A percentile compares a stretch with the other conserved stretches of the same genome.
Conservation (phyloP, 768 basidiomycete genomes). For the Leccinum sublutescens region DNA sequence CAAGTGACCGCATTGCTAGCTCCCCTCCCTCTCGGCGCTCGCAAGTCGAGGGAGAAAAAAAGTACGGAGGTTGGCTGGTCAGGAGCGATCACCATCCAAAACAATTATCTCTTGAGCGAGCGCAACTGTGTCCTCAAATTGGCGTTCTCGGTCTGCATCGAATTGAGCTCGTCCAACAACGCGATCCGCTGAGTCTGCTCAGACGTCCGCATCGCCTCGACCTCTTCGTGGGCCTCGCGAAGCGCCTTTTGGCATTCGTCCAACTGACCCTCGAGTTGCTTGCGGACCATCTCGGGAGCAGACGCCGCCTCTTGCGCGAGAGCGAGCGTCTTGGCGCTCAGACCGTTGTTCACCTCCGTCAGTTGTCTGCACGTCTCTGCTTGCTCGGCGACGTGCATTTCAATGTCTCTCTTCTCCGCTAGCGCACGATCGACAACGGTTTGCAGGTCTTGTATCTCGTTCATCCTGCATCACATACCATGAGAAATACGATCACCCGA, state of each 20-base stretch:
- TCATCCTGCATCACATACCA: conserved; percentile 45
- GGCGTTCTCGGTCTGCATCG: conserved; percentile 76
- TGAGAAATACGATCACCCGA: not conserved
- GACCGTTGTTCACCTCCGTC: conserved; percentile 71
- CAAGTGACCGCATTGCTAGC: not conserved
- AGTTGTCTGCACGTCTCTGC: conserved; percentile 72
- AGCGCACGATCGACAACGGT: conserved; percentile 57
- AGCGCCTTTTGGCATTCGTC: conserved; percentile 59
- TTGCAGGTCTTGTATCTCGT: conserved; percentile 63
- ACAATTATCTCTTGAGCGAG: conserved; percentile 41
- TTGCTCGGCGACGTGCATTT: conserved; percentile 62
- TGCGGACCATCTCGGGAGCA: conserved; percentile 47
- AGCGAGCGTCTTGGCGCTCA: conserved; percentile 69
- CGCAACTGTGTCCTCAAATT: conserved; percentile 70
- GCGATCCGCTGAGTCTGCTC: conserved; percentile 83
- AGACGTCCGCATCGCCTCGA: conserved; percentile 61
- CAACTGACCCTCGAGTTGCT: conserved; percentile 65
- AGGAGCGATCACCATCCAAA: not conserved
- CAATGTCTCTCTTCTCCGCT: conserved; percentile 67
- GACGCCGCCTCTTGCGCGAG: conserved; percentile 38
- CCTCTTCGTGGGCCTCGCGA: conserved; percentile 62
- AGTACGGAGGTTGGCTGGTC: not conserved
- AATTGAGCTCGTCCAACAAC: conserved; percentile 85
- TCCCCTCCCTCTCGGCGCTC: not conserved
- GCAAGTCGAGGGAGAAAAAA: not conserved